Conservation (phyloP, 495 filamentous ascomycete species). For the Parathielavia hyrcaniae region DNA sequence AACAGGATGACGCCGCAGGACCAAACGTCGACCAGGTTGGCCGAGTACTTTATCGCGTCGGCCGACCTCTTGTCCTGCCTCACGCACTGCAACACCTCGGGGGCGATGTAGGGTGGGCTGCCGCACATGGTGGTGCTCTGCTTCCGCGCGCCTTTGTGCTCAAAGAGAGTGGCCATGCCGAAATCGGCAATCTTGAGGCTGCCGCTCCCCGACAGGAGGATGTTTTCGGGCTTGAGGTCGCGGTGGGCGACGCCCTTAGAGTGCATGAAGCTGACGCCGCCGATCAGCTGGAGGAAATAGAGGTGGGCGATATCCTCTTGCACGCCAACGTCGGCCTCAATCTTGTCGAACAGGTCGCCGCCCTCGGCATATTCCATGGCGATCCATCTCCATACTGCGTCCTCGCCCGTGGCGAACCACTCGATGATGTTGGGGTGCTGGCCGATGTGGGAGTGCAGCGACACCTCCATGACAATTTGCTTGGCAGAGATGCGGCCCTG, state of each 20-base stretch:
- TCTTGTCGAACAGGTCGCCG: constrained; percentile 98
- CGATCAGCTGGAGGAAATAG: constrained; percentile 89
- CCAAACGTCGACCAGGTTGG: constrained; percentile 90
- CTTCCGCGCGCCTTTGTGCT: constrained; percentile 75
- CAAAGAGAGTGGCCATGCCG: constrained; percentile 87
- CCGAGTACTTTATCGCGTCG: constrained; percentile 64
- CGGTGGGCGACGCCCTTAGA: constrained; percentile 83
- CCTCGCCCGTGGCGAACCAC: constrained; percentile 82
- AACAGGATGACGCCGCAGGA: constrained; percentile 95
- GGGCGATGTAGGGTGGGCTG: constrained; percentile 94
- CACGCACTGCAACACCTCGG: constrained; percentile 66
- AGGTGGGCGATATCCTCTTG: constrained; percentile 89
- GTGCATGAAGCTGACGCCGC: constrained; percentile 90
- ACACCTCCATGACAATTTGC: constrained; percentile 83
- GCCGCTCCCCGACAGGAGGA: constrained; percentile 71
- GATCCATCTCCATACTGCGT: constrained; percentile 91
- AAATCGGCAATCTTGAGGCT: constrained; percentile 97
- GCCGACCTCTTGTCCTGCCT: constrained; percentile 39
- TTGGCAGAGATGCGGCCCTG: constrained; percentile 83
- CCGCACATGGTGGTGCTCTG: constrained; percentile 84
- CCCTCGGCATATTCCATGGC: constrained; percentile 96
- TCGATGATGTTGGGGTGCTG: constrained; percentile 90
- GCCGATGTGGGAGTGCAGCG: constrained; percentile 77
- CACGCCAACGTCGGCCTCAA: constrained; percentile 92
- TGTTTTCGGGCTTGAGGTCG: constrained; percentile 89